Evolutionary conservation across 148 eudicot genomes (phyloP), one percentile per base, ranked within the genome.

Genomic region (Camellia sinensis): DNA sequence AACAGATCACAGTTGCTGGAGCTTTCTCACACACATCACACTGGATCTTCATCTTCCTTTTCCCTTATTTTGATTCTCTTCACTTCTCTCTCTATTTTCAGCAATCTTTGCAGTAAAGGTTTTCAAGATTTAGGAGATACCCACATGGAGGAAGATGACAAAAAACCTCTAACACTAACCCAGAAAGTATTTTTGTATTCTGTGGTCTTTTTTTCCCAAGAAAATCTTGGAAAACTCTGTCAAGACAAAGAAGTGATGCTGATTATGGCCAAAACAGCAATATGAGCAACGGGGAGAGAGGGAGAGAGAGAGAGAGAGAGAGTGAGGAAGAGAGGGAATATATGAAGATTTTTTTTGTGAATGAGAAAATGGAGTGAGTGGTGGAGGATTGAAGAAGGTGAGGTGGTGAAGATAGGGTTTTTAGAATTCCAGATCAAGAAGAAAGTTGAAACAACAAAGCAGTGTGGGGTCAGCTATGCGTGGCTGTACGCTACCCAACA

Each of bases 1-100:
- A 96, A 80, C 99, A 96, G 15, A 96, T 93, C 76, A 96, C 87
- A 2, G 95, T 93, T 71, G 99, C 99, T 21, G 82, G 89, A 76
- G 90, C 92, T 73, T 84, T 89, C 84, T 89, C 92, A 79, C 92
- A 89, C 82, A 89, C 92, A 84, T 89, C 92, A 80, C 92, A 89
- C 88, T 87, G 89, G 8, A 89, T 89, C 87, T 89, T 89, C 92
- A 89, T 89, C 78, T 54, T 18, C 48, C 19, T 29, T 53, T 54
- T 29, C 4, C 62, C 40, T 4, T 54, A 29, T 29, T 29, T 29
- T 29, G 37, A 1, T 29, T 29, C 37, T 29, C 37, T 29, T 29
- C 37, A 29, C 37, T 73, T n/a, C 41, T 29, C 12, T 44, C 10
- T 45, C n/a, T 1, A 13, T 29, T 53, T 22, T 7, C 44, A 73